Evolutionary conservation across 768 basidiomycete species (phyloP), one percentile per base, ranked within the genome.

Genomic region (Kwoniella mangroviensis): DNA sequence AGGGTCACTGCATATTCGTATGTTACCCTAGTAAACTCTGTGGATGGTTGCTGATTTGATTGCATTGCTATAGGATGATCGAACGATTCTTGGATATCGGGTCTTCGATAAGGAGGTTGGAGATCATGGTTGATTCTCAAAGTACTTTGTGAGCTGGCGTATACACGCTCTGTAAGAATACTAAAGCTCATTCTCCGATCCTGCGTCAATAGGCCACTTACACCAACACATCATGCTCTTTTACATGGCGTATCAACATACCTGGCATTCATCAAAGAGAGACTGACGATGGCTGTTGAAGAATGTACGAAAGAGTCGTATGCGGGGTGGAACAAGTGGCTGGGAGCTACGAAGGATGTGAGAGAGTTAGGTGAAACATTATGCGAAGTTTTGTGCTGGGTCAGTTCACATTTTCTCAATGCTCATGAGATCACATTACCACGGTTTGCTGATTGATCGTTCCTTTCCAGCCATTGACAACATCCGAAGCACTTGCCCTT

Each of bases 221-320:
- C 79, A 0, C 72, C 77, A 0, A 80, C 79, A 6, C 79, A 80
- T 68, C 79, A 80, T 57, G 79, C 77, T 19, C 56, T 80, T 0
- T 60, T 80, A 22, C 75, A 80, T 53, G 75, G 69, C 1, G 40
- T 76, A 4, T 72, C 75, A 41, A 76, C 75, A 2, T 75, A 73
- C 53, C 53, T 78, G 12, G 71, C 75, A 1, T 75, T 68, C 69
- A 68, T 78, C 65, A 76, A 77, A 58, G 60, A 72, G n/a, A 63
- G 70, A 6, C 55, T 79, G 22, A 62, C 69, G 12, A 22, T 43
- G 4, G 72, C 67, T 21, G 61, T 77, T 1, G 62, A 73, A 5
- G 69, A 71, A 0, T 63, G 65, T 62, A 41, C 51, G 17, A 53
- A 21, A 21, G 69, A 71, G 51, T 41, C 42, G 3, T 26, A 26